Conservation (phyloP, 352 stramenopile genomes). For the Aphanomyces cochlioides region DNA sequence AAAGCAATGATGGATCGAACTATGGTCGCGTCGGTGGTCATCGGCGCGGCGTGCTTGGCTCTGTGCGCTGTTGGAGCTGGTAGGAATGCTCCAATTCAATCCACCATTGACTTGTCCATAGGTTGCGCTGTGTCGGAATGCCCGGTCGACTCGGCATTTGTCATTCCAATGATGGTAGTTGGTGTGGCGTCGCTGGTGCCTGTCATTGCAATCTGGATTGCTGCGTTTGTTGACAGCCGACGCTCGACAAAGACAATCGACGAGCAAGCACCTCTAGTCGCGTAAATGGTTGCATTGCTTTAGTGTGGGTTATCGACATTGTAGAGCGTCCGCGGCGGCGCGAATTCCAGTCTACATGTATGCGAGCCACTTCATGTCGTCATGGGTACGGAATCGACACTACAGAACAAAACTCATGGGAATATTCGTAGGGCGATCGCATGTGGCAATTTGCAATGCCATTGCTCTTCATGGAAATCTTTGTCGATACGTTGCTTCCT, state of each 20-base stretch:
- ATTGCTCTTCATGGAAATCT: constrained; percentile 84
- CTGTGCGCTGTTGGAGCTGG: background rate
- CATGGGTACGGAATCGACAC: constrained; percentile 47
- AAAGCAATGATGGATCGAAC: constrained; percentile 1
- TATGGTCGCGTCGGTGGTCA: background rate
- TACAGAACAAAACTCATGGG: background rate
- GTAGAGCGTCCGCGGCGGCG: constrained; percentile 12
- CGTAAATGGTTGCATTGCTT: background rate
- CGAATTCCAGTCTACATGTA: constrained; percentile 70
- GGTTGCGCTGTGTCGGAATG: constrained; percentile 4
- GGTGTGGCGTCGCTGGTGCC: constrained; percentile 48
- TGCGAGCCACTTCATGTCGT: constrained; percentile 63
- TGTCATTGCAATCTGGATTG: constrained; percentile 37
- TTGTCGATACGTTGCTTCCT: constrained; percentile 72
- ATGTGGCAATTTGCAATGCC: constrained; percentile 81
- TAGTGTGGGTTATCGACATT: background rate
- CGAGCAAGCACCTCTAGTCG: constrained; percentile 40
- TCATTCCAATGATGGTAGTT: constrained; percentile 47
- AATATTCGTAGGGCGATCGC: constrained; percentile 49
- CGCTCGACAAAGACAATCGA: constrained; percentile 29
- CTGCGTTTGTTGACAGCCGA: constrained; percentile 41
- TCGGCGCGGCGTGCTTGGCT: background rate
- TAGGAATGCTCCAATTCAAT: background rate
- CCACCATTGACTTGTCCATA: background rate
- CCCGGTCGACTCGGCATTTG: background rate